Percentiles rank a stretch among this genome's conserved stretches.
Evolutionary conservation across 1,139 yeast species (phyloP).

Genomic region (Yamadazyma atlantica): DNA sequence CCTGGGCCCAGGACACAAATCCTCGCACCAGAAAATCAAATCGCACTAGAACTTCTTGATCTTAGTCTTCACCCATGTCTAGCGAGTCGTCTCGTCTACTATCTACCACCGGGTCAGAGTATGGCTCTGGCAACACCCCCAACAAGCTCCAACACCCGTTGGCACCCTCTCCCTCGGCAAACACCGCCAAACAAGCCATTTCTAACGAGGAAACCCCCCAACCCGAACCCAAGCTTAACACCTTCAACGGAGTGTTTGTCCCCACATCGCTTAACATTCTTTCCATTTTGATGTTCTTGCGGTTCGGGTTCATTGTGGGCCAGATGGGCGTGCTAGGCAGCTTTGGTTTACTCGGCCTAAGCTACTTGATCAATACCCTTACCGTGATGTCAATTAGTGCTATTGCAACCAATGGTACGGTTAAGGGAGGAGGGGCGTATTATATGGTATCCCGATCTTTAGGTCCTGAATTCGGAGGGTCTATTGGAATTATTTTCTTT

Average conservation of each 20-base stretch:
- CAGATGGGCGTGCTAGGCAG: slow-evolving; percentile 75
- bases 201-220: no score
- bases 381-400: slow-evolving; percentile 77
- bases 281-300: slow-evolving; percentile 76
- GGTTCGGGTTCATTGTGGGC: slow-evolving; percentile 79
- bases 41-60: no score
- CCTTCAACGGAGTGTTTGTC: slow-evolving; percentile 75
- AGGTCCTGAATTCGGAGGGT: slow-evolving; percentile 85
- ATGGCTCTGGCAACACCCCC: no score
- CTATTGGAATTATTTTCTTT: slow-evolving; percentile 75
- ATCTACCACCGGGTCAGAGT: no score
- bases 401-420: slow-evolving; percentile 80
- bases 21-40: no score
- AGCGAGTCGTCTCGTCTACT: no score
- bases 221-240: slow-evolving; percentile 69
- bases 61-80: no score
- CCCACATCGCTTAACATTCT: slow-evolving; percentile 76
- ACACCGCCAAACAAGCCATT: no score
- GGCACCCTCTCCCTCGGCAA: no score
- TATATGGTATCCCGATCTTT: slow-evolving; percentile 77
- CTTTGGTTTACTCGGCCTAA: slow-evolving; percentile 52
- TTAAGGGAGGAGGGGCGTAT: slow-evolving; percentile 82
- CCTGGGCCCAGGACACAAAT: no score
- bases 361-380: slow-evolving; percentile 63
- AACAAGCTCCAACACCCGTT: no score